Evolutionary conservation across 2,329 filamentous ascomycete species (phyloP).

Genomic region (Fonsecaea pugnacius): DNA sequence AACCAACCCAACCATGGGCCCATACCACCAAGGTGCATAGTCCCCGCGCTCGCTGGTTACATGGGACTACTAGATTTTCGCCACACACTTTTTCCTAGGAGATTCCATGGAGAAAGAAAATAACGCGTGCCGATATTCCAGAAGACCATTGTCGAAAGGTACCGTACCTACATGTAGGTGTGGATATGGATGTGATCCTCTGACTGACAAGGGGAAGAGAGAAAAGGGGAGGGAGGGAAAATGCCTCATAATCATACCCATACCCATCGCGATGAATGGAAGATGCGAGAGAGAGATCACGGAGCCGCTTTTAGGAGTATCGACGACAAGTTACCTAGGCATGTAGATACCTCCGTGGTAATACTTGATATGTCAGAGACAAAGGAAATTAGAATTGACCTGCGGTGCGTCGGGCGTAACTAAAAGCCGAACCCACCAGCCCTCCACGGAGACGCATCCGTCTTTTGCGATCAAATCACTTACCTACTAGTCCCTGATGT

Average conservation of each 20-base stretch:
- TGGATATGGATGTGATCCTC: background rate
- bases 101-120: conserved; percentile 1
- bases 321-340: background rate
- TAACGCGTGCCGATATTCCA: conserved; percentile 19
- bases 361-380: too few relatives aligned
- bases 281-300: conserved; percentile 11
- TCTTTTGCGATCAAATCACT: too few relatives aligned
- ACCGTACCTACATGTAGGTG: too few relatives aligned
- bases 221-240: background rate
- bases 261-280: background rate
- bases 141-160: conserved; percentile 11
- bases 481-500: conserved; percentile 7
- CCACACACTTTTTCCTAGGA: background rate
- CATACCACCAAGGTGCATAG: conserved; percentile 8
- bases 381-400: background rate
- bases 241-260: conserved; percentile 16
- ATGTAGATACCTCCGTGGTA: too few relatives aligned
- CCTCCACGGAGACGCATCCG: background rate
- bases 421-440: conserved; percentile 14
- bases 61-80: conserved; percentile 7
- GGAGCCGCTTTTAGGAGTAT: background rate
- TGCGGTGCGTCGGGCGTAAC: conserved; percentile 15
- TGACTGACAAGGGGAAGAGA: too few relatives aligned
- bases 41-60: conserved; percentile 8
- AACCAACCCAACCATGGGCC: background rate